Base-by-base conservation (phyloP, 768 basidiomycete species). In the Leccinellum rugosiceps region DNA sequence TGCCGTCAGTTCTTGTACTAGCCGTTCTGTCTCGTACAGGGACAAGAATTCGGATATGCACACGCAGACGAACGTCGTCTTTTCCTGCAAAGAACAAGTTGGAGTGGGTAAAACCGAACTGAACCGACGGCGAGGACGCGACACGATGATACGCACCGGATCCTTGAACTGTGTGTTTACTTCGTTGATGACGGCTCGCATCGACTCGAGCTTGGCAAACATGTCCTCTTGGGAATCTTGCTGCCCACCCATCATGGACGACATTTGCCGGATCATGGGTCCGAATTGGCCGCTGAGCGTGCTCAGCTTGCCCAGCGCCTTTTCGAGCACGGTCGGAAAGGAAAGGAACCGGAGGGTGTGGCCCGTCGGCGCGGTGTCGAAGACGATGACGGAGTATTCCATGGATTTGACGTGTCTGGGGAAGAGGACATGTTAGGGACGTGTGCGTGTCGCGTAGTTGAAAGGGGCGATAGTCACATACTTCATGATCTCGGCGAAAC, bases 401-500 rank as follows among this genome's bases (percentile, higher is more conserved):
- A 99, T 98, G 19, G 96, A 98, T 75, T 99, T 98, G 74, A 99
- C 97, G 73, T 99, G 96, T 72, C 95, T 98, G 65, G 9, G 15
- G 13, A 2, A 6, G 13, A 1, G 38, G 38, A 38, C 17, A 10
- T 2, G 17, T 68, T 17, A 64, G 56, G 19, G 1, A n/a, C 6
- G n/a, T 19, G 19, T 19, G 10, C 19, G 30, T 19, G 14, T 17
- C 21, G 31, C 25, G 13, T 32, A 9, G 25, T 4, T 4, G 32
- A 6, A 21, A 48, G 11, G 23, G 35, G 53, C 11, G 38, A 43
- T 6, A 6, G 56, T 38, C 1, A 41, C 38, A 25, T 58, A 97
- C 96, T 98, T 99, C 97, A 98, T 99, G 72, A 99, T 97, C 74
- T 99, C 97, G 0, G 97, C 97, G 65, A 99, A 99, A 61, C 94